These are phyloP conservation scores for Russula foetens DNA, from an alignment of 768 basidiomycete species.

Conservation along the genomic window DNA sequence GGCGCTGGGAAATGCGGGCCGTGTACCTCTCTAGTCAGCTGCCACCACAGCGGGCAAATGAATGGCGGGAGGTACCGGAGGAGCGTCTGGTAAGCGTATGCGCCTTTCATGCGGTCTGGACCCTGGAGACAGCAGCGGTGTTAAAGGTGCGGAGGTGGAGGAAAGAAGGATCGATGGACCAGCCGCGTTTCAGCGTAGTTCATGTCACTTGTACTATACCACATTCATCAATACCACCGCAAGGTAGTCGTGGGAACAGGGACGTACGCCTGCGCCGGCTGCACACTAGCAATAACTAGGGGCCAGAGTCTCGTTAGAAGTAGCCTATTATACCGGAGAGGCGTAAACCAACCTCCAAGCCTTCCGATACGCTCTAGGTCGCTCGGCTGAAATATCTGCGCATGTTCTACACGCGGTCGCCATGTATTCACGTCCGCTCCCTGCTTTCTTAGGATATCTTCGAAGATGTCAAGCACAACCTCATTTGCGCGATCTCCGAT, in stretches of 20 bases:
- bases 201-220: conserved; percentile 76
- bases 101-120: conserved; percentile 69
- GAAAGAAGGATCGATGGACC: conserved; percentile 29
- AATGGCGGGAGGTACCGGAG: conserved; percentile 48
- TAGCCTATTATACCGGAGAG: not conserved
- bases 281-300: conserved; percentile 85
- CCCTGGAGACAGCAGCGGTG: conserved; percentile 41
- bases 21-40: not conserved
- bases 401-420: conserved; percentile 85
- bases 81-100: conserved; percentile 83
- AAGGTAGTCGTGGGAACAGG: conserved; percentile 13
- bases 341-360: conserved; percentile 53
- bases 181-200: conserved; percentile 81
- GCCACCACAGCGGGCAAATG: not conserved
- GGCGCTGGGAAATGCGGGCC: conserved; percentile 27
- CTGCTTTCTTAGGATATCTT: conserved; percentile 35
- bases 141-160: not conserved
- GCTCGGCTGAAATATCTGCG: conserved; percentile 69
- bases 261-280: conserved; percentile 83
- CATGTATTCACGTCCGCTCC: conserved; percentile 34
- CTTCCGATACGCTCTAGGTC: conserved; percentile 65
- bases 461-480: conserved; percentile 76
- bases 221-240: not conserved
- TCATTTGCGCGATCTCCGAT: conserved; percentile 87
- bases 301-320: not conserved